Base-by-base conservation (phyloP, 805 yeast species). In the Saccharomycopsis lassenensis region DNA sequence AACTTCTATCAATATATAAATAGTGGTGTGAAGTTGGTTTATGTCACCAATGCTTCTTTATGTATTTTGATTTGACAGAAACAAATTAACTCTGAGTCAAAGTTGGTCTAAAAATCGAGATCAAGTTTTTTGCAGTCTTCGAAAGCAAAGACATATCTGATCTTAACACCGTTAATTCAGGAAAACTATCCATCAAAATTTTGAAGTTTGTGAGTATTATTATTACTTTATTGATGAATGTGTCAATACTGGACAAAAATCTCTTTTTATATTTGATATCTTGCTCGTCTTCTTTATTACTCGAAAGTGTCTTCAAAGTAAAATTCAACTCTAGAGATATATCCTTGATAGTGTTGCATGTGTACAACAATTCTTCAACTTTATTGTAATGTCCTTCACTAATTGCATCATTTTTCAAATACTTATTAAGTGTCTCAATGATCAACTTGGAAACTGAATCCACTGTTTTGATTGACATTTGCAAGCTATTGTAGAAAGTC, bases 141-240 rank as follows among this genome's bases (percentile, higher is more conserved):
- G 41, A 36, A 10, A 40, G 24, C 12, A 37, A 24, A 26, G 41
- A 36, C 44, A 40, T 40, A 15, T 40, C 44, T 1, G 26, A 18
- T 12, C 44, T 27, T 14, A 36, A 39, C n/a, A 10, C 23, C 10
- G 21, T n/a, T 19, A 40, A 30, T 24, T 36, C 44, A 4, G 41
- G 36, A 23, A 40, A 40, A 26, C 37, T 41, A 12, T 28, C 24
- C 44, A 40, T 40, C n/a, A 37, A n/a, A 8, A n/a, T 14, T 22
- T 40, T 40, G 28, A 36, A 37, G 2, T 30, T 18, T 8, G 35
- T 34, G 16, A 39, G 25, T 17, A 40, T 36, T 22, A 19, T 24
- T 17, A 40, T 40, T 11, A 40, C 37, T 11, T 29, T 31, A 2
- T 36, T 35, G 27, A 40, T 39, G 19, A 40, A 40, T 16, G 33